These are phyloP conservation scores for Staphylotrichum tortipilum DNA, from an alignment of 495 filamentous ascomycete genomes.

Conservation along the genomic window DNA sequence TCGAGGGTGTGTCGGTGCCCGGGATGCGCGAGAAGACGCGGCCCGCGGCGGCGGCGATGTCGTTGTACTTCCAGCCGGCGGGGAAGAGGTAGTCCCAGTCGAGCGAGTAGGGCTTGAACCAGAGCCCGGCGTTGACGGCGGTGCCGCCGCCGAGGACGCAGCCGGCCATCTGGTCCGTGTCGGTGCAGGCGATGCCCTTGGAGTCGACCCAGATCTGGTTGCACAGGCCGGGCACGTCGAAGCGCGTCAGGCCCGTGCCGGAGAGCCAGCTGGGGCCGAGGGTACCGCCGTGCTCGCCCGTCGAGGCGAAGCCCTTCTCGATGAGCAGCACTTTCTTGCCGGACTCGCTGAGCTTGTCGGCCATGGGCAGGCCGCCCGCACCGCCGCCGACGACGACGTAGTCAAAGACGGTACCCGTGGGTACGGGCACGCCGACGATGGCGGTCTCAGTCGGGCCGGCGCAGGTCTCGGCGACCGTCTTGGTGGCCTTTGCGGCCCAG, in stretches of 20 bases:
- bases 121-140: slow-evolving; percentile 61
- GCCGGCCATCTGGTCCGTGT: slow-evolving; percentile 65
- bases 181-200: slow-evolving; percentile 54
- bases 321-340: slow-evolving; percentile 58
- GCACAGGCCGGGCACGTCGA: slow-evolving; percentile 73
- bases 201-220: slow-evolving; percentile 60
- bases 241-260: slow-evolving; percentile 60
- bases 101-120: slow-evolving; percentile 38
- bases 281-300: slow-evolving; percentile 49
- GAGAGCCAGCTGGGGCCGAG: slow-evolving; percentile 54
- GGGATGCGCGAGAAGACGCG: slow-evolving; percentile 62
- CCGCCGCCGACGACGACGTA: slow-evolving; percentile 62
- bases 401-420: slow-evolving; percentile 46
- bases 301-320: slow-evolving; percentile 55
- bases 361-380: slow-evolving; percentile 56
- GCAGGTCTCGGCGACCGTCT: slow-evolving; percentile 30
- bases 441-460: slow-evolving; percentile 16
- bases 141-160: slow-evolving; percentile 72
- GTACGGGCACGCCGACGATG: slow-evolving; percentile 33
- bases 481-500: slow-evolving; percentile 42
- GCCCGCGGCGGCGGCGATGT: slow-evolving; percentile 49
- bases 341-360: slow-evolving; percentile 53
- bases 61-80: slow-evolving; percentile 57
- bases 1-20: slow-evolving; percentile 57
- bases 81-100: slow-evolving; percentile 75